phyloP scores from a whole-genome alignment of 768 basidiomycete genomes.

The Heimioporus sp. region DNA sequence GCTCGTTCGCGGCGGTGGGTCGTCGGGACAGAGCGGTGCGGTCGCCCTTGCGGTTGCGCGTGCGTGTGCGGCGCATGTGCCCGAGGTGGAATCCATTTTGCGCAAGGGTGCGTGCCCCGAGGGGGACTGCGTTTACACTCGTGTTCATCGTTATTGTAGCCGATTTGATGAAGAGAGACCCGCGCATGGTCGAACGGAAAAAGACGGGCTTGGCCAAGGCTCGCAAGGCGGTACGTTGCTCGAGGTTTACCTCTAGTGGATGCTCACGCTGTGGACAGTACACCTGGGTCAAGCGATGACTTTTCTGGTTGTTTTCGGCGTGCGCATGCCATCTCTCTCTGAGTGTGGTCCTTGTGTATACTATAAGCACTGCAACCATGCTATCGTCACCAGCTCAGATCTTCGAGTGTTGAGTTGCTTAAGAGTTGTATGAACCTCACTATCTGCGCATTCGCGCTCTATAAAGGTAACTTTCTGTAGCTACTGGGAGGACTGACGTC shows the following conservation, averaged over 20 bases:
- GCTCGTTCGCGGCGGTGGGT: constrained; percentile 82
- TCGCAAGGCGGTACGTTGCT: constrained; percentile 74
- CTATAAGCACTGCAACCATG: neutral
- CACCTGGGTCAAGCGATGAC: constrained; percentile 94
- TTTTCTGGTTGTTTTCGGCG: neutral
- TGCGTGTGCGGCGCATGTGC: constrained; percentile 69
- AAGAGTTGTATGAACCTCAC: too few species aligned
- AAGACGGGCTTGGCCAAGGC: constrained; percentile 94
- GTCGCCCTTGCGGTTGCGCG: constrained; percentile 75
- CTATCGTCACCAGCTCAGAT: neutral
- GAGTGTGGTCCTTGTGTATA: too few species aligned
- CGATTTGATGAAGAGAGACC: constrained; percentile 85
- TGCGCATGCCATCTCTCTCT: too few species aligned
- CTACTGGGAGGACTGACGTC: too few species aligned
- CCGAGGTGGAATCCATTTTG: constrained; percentile 62
- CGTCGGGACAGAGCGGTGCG: constrained; percentile 91
- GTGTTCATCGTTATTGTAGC: constrained; percentile 43
- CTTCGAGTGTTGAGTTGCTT: too few species aligned
- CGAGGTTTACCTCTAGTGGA: neutral
- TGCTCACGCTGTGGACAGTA: constrained; percentile 47
- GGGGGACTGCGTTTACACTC: too few species aligned
- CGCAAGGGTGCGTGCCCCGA: constrained; percentile 53
- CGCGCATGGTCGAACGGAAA: constrained; percentile 97
- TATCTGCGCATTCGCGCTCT: too few species aligned
- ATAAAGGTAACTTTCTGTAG: too few species aligned